Evolutionary conservation across 805 yeast species (phyloP), one percentile per base, ranked within the genome.

Genomic region (Candida maris): DNA sequence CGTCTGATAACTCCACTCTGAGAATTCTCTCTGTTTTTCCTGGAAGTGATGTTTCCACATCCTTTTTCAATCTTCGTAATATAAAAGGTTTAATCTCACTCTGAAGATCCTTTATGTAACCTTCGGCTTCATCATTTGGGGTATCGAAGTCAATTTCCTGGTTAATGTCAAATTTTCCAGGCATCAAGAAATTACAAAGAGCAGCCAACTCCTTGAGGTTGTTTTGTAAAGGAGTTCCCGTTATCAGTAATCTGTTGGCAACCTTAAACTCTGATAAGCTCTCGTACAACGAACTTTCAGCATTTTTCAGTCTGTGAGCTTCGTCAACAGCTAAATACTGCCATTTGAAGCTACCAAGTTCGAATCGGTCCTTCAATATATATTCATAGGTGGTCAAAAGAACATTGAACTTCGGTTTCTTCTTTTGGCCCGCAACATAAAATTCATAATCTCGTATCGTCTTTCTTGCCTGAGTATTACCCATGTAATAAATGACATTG

Each of bases 221-320:
- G 56, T 93, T 93, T 60, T 93, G 99, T 46, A 93, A 71, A 6
- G 99, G 99, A 1, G 99, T 93, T 67, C 99, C 99, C 3, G 99
- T 93, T 51, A 93, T 93, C 46, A 93, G 71, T 42, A 93, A 65
- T 49, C 97, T 70, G 62, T 93, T 93, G 2, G 80, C 73, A 8
- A 83, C 93, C 51, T 80, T 84, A 67, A 93, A 87, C 46, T 81
- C 84, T 51, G 71, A 75, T 40, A 93, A 70, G 3, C 95, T 81
- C 56, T 91, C 97, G 59, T 93, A 93, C 27, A 93, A 66, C 0
- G 97, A 89, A 19, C 93, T 80, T 58, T 89, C 97, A 0, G 96
- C 85, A 57, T 93, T 93, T 52, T 93, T 93, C 56, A 93, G 71
- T 56, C 98, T 75, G 65, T 93, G 99, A 4, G 98, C 99, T 65